Conservation (phyloP, 2,329 filamentous ascomycete genomes). For the Aspergillus aculeatus region DNA sequence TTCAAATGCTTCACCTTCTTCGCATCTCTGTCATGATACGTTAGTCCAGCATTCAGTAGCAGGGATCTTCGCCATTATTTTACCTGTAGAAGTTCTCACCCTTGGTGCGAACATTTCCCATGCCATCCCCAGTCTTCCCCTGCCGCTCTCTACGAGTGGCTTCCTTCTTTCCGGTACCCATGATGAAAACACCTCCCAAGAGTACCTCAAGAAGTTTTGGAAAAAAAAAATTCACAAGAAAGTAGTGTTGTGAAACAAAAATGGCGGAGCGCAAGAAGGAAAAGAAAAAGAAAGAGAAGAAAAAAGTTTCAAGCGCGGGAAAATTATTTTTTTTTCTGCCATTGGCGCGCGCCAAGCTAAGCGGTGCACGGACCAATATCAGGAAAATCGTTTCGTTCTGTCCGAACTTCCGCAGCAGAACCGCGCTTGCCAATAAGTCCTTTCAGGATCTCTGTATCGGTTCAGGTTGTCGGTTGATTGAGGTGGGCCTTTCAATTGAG, state of each 20-base stretch:
- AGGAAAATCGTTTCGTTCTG: conserved; percentile 41
- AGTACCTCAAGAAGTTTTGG: conserved; percentile 19
- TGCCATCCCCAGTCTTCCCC: conserved; percentile 80
- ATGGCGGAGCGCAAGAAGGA: conserved; percentile 33
- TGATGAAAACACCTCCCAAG: conserved; percentile 43
- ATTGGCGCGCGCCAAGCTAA: conserved; percentile 31
- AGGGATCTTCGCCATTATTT: background rate
- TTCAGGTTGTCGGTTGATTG: conserved; percentile 1
- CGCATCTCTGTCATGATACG: conserved; percentile 52
- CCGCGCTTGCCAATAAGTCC: conserved; percentile 21
- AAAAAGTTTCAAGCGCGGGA: conserved; percentile 16
- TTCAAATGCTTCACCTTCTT: conserved; percentile 89
- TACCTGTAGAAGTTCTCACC: conserved; percentile 96
- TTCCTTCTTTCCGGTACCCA: conserved; percentile 94
- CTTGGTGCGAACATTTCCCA: conserved; percentile 88
- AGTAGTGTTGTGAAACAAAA: conserved; percentile 25
- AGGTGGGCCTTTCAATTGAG: background rate
- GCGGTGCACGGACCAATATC: conserved; percentile 36
- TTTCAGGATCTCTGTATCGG: conserved; percentile 11
- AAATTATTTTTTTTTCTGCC: conserved; percentile 34
- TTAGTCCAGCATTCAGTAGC: conserved; percentile 11
- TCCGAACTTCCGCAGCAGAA: conserved; percentile 22
- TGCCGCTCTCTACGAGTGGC: conserved; percentile 76
- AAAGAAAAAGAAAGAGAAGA: conserved; percentile 28
- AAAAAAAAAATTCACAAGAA: conserved; percentile 28